phyloP scores from a whole-genome alignment of 2,329 filamentous ascomycete genomes.

The Lasiodiplodia sp. region DNA sequence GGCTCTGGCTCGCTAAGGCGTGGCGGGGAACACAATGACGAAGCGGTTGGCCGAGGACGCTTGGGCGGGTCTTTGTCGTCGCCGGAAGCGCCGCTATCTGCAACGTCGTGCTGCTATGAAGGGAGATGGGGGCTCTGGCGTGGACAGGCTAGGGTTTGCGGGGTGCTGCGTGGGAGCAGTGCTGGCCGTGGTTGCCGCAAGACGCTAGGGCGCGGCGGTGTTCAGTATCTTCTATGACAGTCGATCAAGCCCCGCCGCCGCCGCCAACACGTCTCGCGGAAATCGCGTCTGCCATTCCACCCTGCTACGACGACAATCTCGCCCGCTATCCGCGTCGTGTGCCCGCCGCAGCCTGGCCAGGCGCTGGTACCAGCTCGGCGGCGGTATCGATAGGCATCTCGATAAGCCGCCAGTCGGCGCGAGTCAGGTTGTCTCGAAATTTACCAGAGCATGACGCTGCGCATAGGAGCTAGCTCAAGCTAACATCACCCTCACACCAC shows the following conservation, averaged over 20 bases:
- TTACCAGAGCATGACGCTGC: slow-evolving; percentile 24
- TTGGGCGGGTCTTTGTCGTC: slow-evolving; percentile 25
- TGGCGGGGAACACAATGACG: slow-evolving; percentile 31
- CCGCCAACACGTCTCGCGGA: not conserved
- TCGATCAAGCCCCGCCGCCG: not conserved
- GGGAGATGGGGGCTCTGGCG: not conserved
- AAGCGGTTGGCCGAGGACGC: slow-evolving; percentile 18
- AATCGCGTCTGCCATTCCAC: not conserved
- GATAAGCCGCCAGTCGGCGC: not conserved
- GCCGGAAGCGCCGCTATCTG: slow-evolving; percentile 1
- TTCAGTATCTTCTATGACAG: slow-evolving; percentile 5
- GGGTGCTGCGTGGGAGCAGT: not conserved
- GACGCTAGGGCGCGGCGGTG: slow-evolving; percentile 8
- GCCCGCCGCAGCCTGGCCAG: not conserved
- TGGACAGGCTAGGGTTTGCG: not conserved
- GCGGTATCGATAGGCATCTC: not conserved
- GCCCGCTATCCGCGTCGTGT: not conserved
- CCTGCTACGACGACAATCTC: not conserved
- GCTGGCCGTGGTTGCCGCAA: slow-evolving; percentile 5
- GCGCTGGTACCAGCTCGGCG: not conserved
- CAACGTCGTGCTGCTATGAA: not conserved
- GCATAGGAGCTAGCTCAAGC: slow-evolving; percentile 7
- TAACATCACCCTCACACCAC: slow-evolving; percentile 24
- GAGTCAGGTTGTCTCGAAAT: slow-evolving; percentile 15
- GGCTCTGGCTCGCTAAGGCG: slow-evolving; percentile 30